Evolutionary conservation across 2,329 filamentous ascomycete genomes (phyloP), one percentile per base, ranked within the genome.

Genomic region (Exophiala mesophila): DNA sequence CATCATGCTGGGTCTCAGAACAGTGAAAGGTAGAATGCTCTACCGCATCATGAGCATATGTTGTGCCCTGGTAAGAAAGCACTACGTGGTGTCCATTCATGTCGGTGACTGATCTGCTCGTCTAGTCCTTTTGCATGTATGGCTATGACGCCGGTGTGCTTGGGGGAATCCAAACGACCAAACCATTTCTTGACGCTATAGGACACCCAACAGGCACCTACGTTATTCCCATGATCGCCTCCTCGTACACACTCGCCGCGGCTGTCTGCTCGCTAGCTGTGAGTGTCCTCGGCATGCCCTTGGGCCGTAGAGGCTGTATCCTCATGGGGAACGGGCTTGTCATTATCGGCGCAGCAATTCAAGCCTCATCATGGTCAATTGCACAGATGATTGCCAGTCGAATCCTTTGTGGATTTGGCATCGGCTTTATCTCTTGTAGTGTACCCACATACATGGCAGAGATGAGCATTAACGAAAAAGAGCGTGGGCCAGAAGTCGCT

Each of bases 141-240:
- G 61, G 60, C 10, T 63, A 60, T 54, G 61, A 63, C 47, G 61
- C 60, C 8, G 60, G 61, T 42, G 60, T 63, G 6, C 46, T 63
- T 4, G 61, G 60, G 24, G 60, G 61, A 32, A 54, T 63, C 6
- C 51, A 61, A 10, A 50, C 53, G 36, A 61, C 58, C 1, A 41
- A 47, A 3, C 50, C 55, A n/a, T 63, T 63, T 46, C 59, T 60
- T 41, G 53, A 50, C 20, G 57, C 60, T 28, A 59, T 63, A 45
- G 52, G 19, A 47, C 39, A 52, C 28, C 49, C 49, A 1, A 52
- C 49, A 2, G 49, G 49, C 9, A 46, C 42, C 7, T 49, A 49
- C 19, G 40, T 49, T 21, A 52, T 52, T 18, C 42, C 59, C 41
- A 61, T 63, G 59, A 59, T 62, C 13, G 54, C 55, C 2, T 54